Conservation (phyloP, 2,329 filamentous ascomycete species). For the Exophiala sp. region DNA sequence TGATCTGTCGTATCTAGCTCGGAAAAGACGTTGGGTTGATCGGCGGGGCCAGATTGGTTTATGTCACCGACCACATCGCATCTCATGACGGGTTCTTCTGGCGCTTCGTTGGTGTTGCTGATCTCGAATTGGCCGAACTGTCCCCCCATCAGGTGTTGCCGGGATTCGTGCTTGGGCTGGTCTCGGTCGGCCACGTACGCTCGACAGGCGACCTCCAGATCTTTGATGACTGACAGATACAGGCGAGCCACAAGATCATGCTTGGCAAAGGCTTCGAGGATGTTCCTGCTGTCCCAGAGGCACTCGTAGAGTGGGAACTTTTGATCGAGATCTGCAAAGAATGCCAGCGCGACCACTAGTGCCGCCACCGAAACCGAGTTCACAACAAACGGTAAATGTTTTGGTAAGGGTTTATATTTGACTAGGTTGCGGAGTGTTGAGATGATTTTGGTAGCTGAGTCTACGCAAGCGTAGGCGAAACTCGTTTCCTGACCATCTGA, state of each 20-base stretch:
- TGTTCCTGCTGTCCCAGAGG: constrained; percentile 33
- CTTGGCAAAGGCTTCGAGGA: constrained; percentile 33
- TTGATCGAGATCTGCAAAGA: constrained; percentile 46
- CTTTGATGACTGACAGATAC: constrained; percentile 2
- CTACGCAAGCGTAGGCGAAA: constrained; percentile 38
- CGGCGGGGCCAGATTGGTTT: too few relatives aligned
- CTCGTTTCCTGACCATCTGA: neutral
- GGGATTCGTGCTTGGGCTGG: too few relatives aligned
- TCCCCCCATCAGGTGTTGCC: too few relatives aligned
- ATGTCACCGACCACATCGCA: too few relatives aligned
- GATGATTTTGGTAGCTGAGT: constrained; percentile 38
- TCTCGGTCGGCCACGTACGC: neutral
- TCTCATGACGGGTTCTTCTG: too few relatives aligned
- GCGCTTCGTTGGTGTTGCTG: too few relatives aligned
- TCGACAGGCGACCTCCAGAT: constrained; percentile 3
- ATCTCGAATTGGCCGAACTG: too few relatives aligned
- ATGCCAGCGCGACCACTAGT: constrained; percentile 44
- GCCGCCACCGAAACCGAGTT: constrained; percentile 48
- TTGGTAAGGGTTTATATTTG: constrained; percentile 36
- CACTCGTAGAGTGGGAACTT: constrained; percentile 35
- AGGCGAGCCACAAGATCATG: constrained; percentile 28
- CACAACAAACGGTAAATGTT: constrained; percentile 44
- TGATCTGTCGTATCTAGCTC: too few relatives aligned
- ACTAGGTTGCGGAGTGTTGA: constrained; percentile 40
- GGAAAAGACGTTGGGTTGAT: too few relatives aligned